Evolutionary conservation across 148 eudicot species (phyloP), one percentile per base, ranked within the genome.

Genomic region (Fallopia convolvulus): DNA sequence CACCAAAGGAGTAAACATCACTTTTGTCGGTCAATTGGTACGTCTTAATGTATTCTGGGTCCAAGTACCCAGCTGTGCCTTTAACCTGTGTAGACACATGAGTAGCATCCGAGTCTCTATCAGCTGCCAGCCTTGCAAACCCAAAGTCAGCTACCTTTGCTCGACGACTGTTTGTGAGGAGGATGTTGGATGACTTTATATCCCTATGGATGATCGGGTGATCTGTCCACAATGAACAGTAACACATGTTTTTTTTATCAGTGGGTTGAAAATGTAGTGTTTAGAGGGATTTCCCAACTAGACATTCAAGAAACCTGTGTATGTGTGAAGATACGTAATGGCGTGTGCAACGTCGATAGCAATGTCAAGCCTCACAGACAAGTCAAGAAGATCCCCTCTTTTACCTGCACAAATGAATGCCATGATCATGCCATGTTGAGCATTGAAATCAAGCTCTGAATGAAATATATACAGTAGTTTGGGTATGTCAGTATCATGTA

Each of bases 101-200:
- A 72, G 97, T 92, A 9, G 74, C 83, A 55, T 82, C 94, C 12
- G 87, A 87, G 75, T 92, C 92, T 72, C 75, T 81, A 61, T 89
- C 98, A 20, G 91, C 81, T 21, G 82, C 96, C 82, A 90, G 10
- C 75, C 96, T 80, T 0, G 99, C 93, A 87, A 94, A 94, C 8
- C 99, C 99, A 78, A 94, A 93, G 84, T 93, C 98, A 8, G 98
- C 94, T 50, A 93, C 98, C 80, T 91, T 93, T 32, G 96, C 98
- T 76, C 92, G 88, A 41, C 77, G 81, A 23, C 78, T 85, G 79
- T 89, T 89, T 6, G 90, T 88, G 14, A 93, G 87, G 80, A 93
- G 94, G 80, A 93, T 93, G 88, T 93, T 93, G 74, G 98, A 93
- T 39, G 98, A 91, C 79, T 93, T 93, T 77, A 93, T 90, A 76